phyloP scores from a whole-genome alignment of 345 rosid species.

The Salix purpurea region DNA sequence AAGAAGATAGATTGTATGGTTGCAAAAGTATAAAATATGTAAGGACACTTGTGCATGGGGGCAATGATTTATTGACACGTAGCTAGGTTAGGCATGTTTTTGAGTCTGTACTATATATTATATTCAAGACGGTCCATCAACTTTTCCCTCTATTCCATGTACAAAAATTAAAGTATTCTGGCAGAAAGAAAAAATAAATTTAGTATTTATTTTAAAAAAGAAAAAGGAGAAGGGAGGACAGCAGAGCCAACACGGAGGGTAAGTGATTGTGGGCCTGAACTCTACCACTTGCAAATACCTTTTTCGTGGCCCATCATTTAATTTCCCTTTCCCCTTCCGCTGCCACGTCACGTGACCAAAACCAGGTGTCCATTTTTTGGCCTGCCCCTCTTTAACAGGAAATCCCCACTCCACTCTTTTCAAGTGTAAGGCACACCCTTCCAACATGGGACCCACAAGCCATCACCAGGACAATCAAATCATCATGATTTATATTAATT shows the following conservation, averaged over 20 bases:
- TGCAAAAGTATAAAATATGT: background rate
- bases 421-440: background rate
- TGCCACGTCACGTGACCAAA: conserved; percentile 2
- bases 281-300: background rate
- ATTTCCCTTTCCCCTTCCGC: background rate
- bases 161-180: background rate
- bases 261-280: background rate
- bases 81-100: background rate
- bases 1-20: background rate
- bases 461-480: background rate
- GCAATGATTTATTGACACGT: background rate
- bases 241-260: conserved; percentile 15
- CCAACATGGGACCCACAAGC: background rate
- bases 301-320: background rate
- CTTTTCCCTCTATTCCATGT: background rate
- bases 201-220: background rate
- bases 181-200: background rate
- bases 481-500: no score
- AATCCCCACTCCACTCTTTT: background rate
- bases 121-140: background rate
- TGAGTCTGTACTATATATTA: background rate
- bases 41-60: conserved; percentile 1
- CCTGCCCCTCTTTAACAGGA: background rate
- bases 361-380: background rate
- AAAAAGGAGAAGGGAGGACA: background rate